Base-by-base conservation (phyloP, 108 stramenopile species). In the Nannochloropsis gaditana region DNA sequence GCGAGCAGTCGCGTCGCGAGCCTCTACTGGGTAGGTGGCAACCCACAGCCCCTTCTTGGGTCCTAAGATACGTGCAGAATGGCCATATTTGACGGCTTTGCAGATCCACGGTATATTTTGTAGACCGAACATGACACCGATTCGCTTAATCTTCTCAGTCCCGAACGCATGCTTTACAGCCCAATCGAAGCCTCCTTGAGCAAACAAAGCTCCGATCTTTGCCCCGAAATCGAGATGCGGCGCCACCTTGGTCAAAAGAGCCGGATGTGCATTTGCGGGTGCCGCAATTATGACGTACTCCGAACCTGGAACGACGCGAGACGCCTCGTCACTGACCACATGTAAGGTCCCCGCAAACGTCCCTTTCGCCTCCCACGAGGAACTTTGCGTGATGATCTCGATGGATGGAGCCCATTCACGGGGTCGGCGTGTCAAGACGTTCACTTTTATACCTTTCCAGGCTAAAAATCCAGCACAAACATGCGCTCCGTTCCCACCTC, bases 51-150 rank as follows among this genome's bases (percentile, higher is more conserved):
- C 19, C 17, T 79, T 43, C 44, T 83, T 87, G 11, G 79, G 83
- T 8, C 86, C 86, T 10, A 84, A 43, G 9, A 84, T 83, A 42
- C 86, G 84, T 21, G 45, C 73, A 45, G 47, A 87, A 42, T 83
- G 47, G 45, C 90, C 90, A 42, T 90, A 90, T 45, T 84, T 50
- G 11, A 83, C 80, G 42, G 84, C 83, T 79, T 88, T 88, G 90
- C 90, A 90, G 21, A 90, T 90, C 90, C 90, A 90, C 80, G 90
- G 90, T 11, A 90, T 90, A 86, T 90, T 90, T 80, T 90, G 90
- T n/a, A 90, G 79, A 17, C 90, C 90, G 84, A 90, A 90, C 11
- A 90, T 83, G 41, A 83, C 88, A 11, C 88, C 85, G 15, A 90
- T 80, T 44, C 86, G 86, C 80, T 83, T 44, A 45, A 90, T 79